Conservation (phyloP, 2,329 filamentous ascomycete genomes). For the Aureobasidium sp. region DNA sequence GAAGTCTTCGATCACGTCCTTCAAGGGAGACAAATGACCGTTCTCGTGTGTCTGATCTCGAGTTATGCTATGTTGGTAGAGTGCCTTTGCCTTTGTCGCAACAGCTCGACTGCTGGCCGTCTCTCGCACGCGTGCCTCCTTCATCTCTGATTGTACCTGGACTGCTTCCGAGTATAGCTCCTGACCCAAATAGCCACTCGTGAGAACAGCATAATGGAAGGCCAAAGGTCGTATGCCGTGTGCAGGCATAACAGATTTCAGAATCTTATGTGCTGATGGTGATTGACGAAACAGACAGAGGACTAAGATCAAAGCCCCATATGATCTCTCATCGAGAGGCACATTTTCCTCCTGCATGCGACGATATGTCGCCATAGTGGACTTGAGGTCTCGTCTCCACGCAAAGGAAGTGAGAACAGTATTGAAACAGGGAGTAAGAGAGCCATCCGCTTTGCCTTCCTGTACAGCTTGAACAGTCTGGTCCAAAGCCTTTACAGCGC, state of each 20-base stretch:
- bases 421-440: constrained; percentile 68
- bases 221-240: constrained; percentile 38
- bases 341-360: constrained; percentile 49
- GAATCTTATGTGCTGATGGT: constrained; percentile 48
- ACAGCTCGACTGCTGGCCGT: constrained; percentile 39
- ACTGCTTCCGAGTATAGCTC: constrained; percentile 41
- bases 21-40: constrained; percentile 21
- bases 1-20: constrained; percentile 31
- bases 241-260: constrained; percentile 44
- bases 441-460: constrained; percentile 42
- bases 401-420: constrained; percentile 64
- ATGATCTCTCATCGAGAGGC: constrained; percentile 50
- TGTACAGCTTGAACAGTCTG: constrained; percentile 40
- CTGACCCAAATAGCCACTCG: constrained; percentile 42
- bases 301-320: constrained; percentile 54
- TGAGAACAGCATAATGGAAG: constrained; percentile 49
- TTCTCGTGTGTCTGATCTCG: not conserved
- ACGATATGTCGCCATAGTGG: constrained; percentile 47
- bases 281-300: constrained; percentile 48
- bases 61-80: constrained; percentile 24
- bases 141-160: constrained; percentile 42
- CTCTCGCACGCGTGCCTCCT: constrained; percentile 29
- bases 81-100: constrained; percentile 31
- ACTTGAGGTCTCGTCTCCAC: constrained; percentile 50
- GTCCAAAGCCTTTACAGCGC: constrained; percentile 46